These are phyloP conservation scores for Hyphopichia khmerensis DNA, from an alignment of 1,139 yeast species.

Conservation along the genomic window DNA sequence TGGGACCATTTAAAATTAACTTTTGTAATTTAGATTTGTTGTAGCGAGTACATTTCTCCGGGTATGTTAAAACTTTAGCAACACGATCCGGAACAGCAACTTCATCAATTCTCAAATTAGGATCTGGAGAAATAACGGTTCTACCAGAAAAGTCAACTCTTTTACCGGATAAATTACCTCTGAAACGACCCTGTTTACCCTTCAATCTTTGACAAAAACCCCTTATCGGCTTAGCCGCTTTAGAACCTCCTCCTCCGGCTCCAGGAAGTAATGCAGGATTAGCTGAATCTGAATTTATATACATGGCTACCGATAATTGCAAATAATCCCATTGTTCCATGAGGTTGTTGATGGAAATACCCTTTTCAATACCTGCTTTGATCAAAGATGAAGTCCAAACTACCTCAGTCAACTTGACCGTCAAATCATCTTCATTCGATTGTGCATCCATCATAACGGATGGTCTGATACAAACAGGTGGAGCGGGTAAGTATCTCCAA, in stretches of 20 bases:
- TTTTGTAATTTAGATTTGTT: conserved; percentile 74
- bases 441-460: conserved; percentile 94
- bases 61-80: conserved; percentile 93
- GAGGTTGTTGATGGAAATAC: conserved; percentile 84
- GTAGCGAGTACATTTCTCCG: conserved; percentile 90
- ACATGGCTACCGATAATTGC: conserved; percentile 94
- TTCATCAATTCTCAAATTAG: conserved; percentile 89
- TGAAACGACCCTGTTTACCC: conserved; percentile 98
- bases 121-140: conserved; percentile 98
- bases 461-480: conserved; percentile 98
- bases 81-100: conserved; percentile 98
- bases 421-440: conserved; percentile 94
- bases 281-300: conserved; percentile 95
- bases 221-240: conserved; percentile 77
- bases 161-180: conserved; percentile 97
- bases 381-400: conserved; percentile 95
- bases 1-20: conserved; percentile 82
- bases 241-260: conserved; percentile 55
- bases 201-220: conserved; percentile 96
- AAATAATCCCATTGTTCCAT: conserved; percentile 99
- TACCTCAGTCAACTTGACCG: conserved; percentile 93
- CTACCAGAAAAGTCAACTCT: conserved; percentile 98
- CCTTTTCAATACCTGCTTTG: conserved; percentile 92
- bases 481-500: conserved; percentile 97
- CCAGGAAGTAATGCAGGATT: conserved; percentile 73